These are phyloP conservation scores for Phytophthora lateralis DNA, from an alignment of 352 stramenopile species.

Conservation along the genomic window DNA sequence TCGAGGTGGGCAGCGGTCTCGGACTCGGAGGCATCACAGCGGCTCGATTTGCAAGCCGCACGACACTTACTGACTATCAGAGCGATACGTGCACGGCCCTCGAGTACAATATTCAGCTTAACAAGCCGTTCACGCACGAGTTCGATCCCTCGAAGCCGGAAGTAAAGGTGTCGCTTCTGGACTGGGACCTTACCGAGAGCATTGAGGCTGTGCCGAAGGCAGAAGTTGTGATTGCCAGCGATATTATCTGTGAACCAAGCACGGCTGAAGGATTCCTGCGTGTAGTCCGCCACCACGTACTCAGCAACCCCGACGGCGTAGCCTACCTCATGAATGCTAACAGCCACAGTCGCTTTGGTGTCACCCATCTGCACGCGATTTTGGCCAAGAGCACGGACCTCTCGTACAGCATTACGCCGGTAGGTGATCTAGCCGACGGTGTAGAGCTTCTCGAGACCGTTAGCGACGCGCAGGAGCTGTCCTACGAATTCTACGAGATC, in stretches of 20 bases:
- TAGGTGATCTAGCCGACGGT: constrained; percentile 63
- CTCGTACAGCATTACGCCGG: constrained; percentile 73
- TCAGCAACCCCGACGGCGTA: constrained; percentile 45
- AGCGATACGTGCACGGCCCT: constrained; percentile 78
- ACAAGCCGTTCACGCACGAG: constrained; percentile 72
- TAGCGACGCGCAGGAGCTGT: constrained; percentile 73
- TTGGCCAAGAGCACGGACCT: constrained; percentile 62
- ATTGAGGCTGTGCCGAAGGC: constrained; percentile 62
- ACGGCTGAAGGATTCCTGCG: constrained; percentile 88
- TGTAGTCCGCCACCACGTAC: constrained; percentile 68
- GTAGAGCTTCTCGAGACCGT: constrained; percentile 76
- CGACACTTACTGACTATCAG: constrained; percentile 86
- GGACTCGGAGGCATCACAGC: constrained; percentile 82
- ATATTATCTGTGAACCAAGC: constrained; percentile 89
- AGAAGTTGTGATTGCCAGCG: constrained; percentile 84
- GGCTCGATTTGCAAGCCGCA: constrained; percentile 61
- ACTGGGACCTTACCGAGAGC: constrained; percentile 80
- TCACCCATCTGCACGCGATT: constrained; percentile 71
- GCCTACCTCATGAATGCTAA: constrained; percentile 90
- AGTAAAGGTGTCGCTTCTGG: constrained; percentile 62
- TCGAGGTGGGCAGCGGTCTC: constrained; percentile 86
- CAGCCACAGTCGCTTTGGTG: constrained; percentile 86
- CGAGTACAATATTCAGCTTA: constrained; percentile 82
- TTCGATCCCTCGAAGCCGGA: constrained; percentile 56
- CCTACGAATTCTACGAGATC: constrained; percentile 90